phyloP scores from a whole-genome alignment of 768 basidiomycete genomes.

The Mycena filopes region DNA sequence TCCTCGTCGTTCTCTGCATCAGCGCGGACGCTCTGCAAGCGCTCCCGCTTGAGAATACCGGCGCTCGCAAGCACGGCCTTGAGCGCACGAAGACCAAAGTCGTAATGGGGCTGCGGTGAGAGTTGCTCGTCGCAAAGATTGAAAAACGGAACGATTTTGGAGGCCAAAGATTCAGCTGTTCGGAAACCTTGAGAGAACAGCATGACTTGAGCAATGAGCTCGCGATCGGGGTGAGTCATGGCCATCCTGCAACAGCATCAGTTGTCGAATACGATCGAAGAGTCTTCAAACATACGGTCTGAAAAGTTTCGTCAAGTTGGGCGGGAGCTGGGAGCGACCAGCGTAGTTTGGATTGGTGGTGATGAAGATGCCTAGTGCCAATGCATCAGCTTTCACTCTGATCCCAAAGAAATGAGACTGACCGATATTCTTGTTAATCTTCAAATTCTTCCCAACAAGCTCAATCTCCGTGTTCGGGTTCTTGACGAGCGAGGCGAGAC shows the following conservation, averaged over 20 bases:
- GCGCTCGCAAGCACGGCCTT: slow-evolving; percentile 97
- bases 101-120: slow-evolving; percentile 97
- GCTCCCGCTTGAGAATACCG: slow-evolving; percentile 96
- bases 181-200: slow-evolving; percentile 99
- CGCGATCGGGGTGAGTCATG: slow-evolving; percentile 98
- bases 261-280: neutral
- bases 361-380: slow-evolving; percentile 87
- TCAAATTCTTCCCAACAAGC: slow-evolving; percentile 92
- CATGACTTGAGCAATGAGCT: slow-evolving; percentile 99
- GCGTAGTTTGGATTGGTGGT: slow-evolving; percentile 99
- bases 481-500: slow-evolving; percentile 82
- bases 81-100: slow-evolving; percentile 96
- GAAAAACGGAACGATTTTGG: slow-evolving; percentile 99
- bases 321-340: slow-evolving; percentile 91
- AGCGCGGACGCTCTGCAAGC: slow-evolving; percentile 64
- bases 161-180: slow-evolving; percentile 96
- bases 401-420: slow-evolving; percentile 23
- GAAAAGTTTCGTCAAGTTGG: slow-evolving; percentile 92
- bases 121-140: slow-evolving; percentile 98
- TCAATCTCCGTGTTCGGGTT: slow-evolving; percentile 94
- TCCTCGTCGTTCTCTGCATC: slow-evolving; percentile 52
- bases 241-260: slow-evolving; percentile 76
- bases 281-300: slow-evolving; percentile 72
- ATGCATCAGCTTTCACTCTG: slow-evolving; percentile 9
- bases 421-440: slow-evolving; percentile 95